Evolutionary conservation across 164 flowering plant species (phyloP).

Genomic region (Buxus sempervirens): DNA sequence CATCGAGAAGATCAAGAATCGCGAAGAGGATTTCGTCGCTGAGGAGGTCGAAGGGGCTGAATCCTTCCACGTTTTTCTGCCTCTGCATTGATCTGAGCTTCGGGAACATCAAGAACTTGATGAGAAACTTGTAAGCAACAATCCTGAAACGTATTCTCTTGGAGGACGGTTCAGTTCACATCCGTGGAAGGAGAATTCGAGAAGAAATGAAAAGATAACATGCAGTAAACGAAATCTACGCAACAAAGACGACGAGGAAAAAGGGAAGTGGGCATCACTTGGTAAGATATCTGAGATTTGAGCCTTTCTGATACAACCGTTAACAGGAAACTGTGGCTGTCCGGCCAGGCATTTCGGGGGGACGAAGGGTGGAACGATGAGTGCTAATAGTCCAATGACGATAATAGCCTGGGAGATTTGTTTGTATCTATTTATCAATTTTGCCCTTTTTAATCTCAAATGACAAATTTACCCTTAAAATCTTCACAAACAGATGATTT

Average conservation of each 20-base stretch:
- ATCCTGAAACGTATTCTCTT: not conserved
- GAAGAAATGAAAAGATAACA: too few relatives aligned
- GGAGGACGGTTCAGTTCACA: not conserved
- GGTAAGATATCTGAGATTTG: not conserved
- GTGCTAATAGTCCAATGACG: not conserved
- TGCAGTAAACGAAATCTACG: too few relatives aligned
- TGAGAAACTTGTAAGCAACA: not conserved
- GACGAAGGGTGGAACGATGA: not conserved
- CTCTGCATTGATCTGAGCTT: slow-evolving; percentile 27
- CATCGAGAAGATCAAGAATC: slow-evolving; percentile 45
- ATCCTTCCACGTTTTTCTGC: slow-evolving; percentile 12
- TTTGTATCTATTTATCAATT: too few relatives aligned
- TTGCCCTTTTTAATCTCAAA: too few relatives aligned
- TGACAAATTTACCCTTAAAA: too few relatives aligned
- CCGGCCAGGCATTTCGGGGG: slow-evolving; percentile 11
- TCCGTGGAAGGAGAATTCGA: not conserved
- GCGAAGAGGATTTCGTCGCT: slow-evolving; percentile 50
- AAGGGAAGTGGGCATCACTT: not conserved
- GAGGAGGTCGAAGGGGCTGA: slow-evolving; percentile 46
- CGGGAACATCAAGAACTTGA: not conserved
- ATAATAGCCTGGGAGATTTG: not conserved
- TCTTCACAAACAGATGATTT: too few relatives aligned
- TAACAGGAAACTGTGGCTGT: slow-evolving; percentile 18
- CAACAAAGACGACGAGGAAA: too few relatives aligned
- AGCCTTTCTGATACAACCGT: slow-evolving; percentile 18